These are phyloP conservation scores for Chrysoporthe austroafricana DNA, from an alignment of 2,329 filamentous ascomycete species.

Conservation along the genomic window DNA sequence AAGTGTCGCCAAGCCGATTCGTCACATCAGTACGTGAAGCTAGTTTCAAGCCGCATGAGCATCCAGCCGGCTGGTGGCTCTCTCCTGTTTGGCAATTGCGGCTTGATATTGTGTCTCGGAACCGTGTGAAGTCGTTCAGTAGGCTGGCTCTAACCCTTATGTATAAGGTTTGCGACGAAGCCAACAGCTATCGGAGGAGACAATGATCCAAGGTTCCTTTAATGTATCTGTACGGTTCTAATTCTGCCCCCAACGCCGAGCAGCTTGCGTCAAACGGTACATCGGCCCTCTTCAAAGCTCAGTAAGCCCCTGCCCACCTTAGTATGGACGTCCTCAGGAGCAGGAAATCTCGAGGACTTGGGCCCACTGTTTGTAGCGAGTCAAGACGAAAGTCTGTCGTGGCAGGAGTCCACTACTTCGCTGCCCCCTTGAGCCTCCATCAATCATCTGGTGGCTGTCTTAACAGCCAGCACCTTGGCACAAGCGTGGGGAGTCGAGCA, in stretches of 20 bases:
- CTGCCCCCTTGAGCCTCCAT: not conserved
- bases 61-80: not conserved
- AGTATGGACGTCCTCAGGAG: too few relatives aligned
- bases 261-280: too few relatives aligned
- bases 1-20: not conserved
- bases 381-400: not conserved
- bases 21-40: not conserved
- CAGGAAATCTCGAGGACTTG: too few relatives aligned
- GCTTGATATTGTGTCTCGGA: not conserved
- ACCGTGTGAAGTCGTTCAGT: not conserved
- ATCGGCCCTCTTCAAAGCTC: too few relatives aligned
- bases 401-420: not conserved
- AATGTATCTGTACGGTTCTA: too few relatives aligned
- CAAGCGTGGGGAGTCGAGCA: not conserved
- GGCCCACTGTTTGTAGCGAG: too few relatives aligned
- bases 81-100: conserved; percentile 7
- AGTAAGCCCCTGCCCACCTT: too few relatives aligned
- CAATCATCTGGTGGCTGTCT: not conserved
- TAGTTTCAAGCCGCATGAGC: conserved; percentile 7
- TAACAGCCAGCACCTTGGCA: not conserved
- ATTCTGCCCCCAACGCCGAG: too few relatives aligned
- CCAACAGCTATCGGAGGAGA: not conserved
- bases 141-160: not conserved
- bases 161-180: not conserved
- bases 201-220: not conserved